Conservation (phyloP, 805 yeast species). For the Hyphopichia homilentoma region DNA sequence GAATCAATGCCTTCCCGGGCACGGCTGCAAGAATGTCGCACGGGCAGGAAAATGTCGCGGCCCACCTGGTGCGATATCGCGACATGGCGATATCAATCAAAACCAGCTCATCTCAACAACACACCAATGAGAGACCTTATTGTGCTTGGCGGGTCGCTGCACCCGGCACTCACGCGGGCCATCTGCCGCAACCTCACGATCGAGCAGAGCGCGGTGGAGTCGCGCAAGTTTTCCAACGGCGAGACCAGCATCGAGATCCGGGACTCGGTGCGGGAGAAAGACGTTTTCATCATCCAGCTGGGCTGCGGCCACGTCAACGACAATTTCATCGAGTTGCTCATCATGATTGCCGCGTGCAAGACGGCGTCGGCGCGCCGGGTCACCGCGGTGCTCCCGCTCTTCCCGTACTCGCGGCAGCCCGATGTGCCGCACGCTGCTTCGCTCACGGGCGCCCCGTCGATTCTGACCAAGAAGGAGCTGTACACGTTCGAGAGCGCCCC, state of each 20-base stretch:
- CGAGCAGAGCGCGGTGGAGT: slow-evolving; percentile 61
- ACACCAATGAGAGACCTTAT: slow-evolving; percentile 82
- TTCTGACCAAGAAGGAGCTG: slow-evolving; percentile 27
- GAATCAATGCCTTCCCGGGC: no score
- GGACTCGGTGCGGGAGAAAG: slow-evolving; percentile 93
- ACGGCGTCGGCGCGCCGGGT: slow-evolving; percentile 86
- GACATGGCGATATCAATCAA: no score
- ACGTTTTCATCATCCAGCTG: slow-evolving; percentile 84
- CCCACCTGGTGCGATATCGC: no score
- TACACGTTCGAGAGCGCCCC: slow-evolving; percentile 52
- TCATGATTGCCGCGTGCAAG: slow-evolving; percentile 88
- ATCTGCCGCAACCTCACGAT: slow-evolving; percentile 79
- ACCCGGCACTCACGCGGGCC: slow-evolving; percentile 68
- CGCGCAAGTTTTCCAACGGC: slow-evolving; percentile 77
- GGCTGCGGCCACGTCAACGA: slow-evolving; percentile 91
- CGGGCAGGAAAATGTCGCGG: no score
- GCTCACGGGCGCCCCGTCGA: slow-evolving; percentile 66
- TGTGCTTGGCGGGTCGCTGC: slow-evolving; percentile 88
- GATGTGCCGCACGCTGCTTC: slow-evolving; percentile 74
- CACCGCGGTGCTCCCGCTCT: slow-evolving; percentile 87
- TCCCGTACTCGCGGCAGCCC: slow-evolving; percentile 95
- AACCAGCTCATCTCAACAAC: no score
- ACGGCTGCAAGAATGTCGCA: no score
- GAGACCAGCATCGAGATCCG: slow-evolving; percentile 84
- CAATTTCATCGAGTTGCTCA: slow-evolving; percentile 74